Conservation (phyloP, 2,329 filamentous ascomycete species). For the Diaporthe aspalathi region DNA sequence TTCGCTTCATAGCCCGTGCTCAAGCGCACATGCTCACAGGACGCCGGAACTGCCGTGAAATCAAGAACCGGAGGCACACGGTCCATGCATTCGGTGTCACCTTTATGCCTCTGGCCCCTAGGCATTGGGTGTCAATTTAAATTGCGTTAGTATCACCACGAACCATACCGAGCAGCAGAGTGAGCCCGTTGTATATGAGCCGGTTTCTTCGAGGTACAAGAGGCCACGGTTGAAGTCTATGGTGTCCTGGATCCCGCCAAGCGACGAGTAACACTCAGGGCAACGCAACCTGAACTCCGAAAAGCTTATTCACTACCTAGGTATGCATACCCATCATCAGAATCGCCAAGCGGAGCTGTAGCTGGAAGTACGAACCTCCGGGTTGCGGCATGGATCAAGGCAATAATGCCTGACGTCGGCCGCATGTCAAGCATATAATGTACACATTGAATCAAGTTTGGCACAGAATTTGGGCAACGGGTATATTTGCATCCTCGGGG, state of each 20-base stretch:
- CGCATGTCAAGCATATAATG: no score
- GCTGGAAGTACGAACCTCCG: neutral
- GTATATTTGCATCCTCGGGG: no score
- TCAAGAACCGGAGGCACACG: constrained; percentile 55
- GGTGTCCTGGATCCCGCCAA: constrained; percentile 48
- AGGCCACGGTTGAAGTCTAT: constrained; percentile 48
- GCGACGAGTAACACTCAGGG: constrained; percentile 41
- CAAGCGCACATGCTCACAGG: constrained; percentile 58
- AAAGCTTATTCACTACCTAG: neutral
- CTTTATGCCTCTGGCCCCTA: constrained; percentile 45
- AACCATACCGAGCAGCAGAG: constrained; percentile 61
- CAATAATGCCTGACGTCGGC: no score
- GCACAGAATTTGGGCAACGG: no score
- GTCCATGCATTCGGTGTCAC: constrained; percentile 43
- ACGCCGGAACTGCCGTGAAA: constrained; percentile 53
- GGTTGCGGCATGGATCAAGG: no score
- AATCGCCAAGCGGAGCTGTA: neutral
- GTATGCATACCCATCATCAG: no score
- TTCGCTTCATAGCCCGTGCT: constrained; percentile 61
- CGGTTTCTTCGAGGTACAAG: constrained; percentile 53
- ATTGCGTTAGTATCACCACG: constrained; percentile 65
- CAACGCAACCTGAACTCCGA: neutral
- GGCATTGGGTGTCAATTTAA: constrained; percentile 55
- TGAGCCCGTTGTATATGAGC: constrained; percentile 9
- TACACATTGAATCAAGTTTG: no score